A percentile compares a stretch with the other conserved stretches of the same genome.
phyloP scores from a whole-genome alignment of 2,329 filamentous ascomycete species.

The Nigrospora sphaerica region DNA sequence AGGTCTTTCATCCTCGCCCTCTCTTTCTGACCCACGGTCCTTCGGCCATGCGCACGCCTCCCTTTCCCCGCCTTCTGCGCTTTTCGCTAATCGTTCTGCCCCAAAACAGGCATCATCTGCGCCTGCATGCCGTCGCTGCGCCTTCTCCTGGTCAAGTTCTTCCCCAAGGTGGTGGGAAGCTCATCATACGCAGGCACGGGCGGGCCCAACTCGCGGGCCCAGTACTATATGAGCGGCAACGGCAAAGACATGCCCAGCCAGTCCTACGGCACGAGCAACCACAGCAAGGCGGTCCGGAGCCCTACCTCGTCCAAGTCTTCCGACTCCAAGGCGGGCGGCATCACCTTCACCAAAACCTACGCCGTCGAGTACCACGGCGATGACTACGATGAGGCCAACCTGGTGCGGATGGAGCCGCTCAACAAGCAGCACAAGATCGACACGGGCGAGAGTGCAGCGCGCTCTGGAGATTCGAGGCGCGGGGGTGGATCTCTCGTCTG shows the following conservation, averaged over 20 bases:
- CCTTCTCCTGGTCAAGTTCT: slow-evolving; percentile 3
- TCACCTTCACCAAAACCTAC: neutral
- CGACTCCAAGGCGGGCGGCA: neutral
- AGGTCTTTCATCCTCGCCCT: neutral
- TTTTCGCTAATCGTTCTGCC: neutral
- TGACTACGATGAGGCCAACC: neutral
- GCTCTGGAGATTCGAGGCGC: neutral
- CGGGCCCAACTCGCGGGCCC: neutral
- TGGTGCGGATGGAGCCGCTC: neutral
- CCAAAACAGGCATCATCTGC: slow-evolving; percentile 4
- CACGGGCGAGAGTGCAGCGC: no score
- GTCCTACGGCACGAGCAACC: neutral
- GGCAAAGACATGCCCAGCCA: neutral
- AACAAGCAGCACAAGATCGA: no score
- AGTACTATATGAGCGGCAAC: neutral
- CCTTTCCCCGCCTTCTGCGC: neutral
- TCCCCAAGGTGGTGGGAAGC: slow-evolving; percentile 2
- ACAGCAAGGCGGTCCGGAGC: neutral
- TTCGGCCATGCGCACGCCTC: neutral
- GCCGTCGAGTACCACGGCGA: neutral
- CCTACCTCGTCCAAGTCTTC: neutral
- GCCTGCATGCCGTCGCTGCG: slow-evolving; percentile 7
- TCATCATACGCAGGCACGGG: neutral
- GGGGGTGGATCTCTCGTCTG: neutral
- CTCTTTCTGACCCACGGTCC: no score